These are phyloP conservation scores for Glebionis coronaria DNA, from an alignment of 129 eudicot species.

Conservation along the genomic window DNA sequence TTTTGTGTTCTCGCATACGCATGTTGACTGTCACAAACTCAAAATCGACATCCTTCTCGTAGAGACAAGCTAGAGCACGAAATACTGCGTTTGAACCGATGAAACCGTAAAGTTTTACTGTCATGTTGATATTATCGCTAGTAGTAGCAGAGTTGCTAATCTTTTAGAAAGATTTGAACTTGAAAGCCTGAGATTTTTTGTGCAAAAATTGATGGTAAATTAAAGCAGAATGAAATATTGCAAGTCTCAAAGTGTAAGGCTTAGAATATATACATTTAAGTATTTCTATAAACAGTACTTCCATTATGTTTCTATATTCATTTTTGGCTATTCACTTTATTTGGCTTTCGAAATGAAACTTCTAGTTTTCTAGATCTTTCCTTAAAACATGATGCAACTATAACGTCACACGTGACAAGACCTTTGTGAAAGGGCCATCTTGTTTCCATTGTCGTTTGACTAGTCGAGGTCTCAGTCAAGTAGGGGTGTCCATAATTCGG, in stretches of 20 bases:
- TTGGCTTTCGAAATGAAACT: background rate
- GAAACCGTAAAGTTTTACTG: slow-evolving; percentile 44
- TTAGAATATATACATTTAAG: background rate
- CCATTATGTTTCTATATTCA: background rate
- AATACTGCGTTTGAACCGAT: slow-evolving; percentile 35
- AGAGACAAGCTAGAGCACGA: slow-evolving; percentile 41
- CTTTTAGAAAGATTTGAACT: no score
- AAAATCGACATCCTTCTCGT: slow-evolving; percentile 46
- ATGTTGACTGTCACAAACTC: slow-evolving; percentile 40
- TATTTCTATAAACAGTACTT: slow-evolving; percentile 11
- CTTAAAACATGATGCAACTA: background rate
- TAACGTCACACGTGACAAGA: slow-evolving; percentile 12
- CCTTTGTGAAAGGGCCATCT: background rate
- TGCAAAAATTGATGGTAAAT: no score
- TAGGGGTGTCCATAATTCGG: no score
- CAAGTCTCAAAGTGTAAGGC: background rate
- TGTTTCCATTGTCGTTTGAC: no score
- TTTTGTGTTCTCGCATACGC: slow-evolving; percentile 33
- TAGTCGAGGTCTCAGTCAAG: no score
- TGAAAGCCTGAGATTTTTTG: background rate
- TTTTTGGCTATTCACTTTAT: background rate
- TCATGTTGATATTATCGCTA: slow-evolving; percentile 20
- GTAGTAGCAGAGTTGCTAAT: background rate
- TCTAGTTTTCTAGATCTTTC: slow-evolving; percentile 7
- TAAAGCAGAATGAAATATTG: background rate